Base-by-base conservation (phyloP, 2,329 filamentous ascomycete species). In the Aspergillus fructus region DNA sequence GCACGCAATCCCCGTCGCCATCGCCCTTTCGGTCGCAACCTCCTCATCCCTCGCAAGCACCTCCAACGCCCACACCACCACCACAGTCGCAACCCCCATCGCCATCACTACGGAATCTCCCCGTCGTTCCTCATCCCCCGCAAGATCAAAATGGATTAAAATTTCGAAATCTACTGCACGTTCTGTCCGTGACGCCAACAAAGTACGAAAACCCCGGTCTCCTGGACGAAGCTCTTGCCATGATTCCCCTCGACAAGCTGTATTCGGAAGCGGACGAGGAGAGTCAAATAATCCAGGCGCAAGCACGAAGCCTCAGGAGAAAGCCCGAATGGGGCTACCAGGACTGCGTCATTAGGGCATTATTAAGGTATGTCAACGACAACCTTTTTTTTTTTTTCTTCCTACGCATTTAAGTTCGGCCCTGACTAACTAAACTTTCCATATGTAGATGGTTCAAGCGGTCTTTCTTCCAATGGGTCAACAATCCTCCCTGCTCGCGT, bases 131-230 rank as follows among this genome's bases (percentile, higher is more conserved):
- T 3, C 88, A 88, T 12, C 83, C 91, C 23, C 93, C 94, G 6
- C 81, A 85, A 68, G 89, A 93, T 72, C 77, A 83, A 55, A 80
- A 83, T 19, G 89, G 88, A 1, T 81, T 89, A 60, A 90, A 90
- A 66, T 92, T 93, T 67, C 84, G 89, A 66, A 96, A 89, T 75
- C 84, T 96, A 60, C 83, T 97, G 45, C 84, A 96, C 64, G 91
- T 90, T 19, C 78, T 97, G 19, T 96, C 93, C 15, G 83, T 89
- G 58, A 96, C 92, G 46, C 94, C 94, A 17, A 89, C 88, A 19
- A 94, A 93, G 72, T 99, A 96, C 78, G 94, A 99, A 76, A 97
- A 99, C 74, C 93, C 94, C 0, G 94, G 94, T 37, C 79, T 97
- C 11, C 80, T 99, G 52, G 94, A 99, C 71, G 93, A 97, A 74